Conservation (phyloP, 2,329 filamentous ascomycete species). For the Fusarium metavorans region DNA sequence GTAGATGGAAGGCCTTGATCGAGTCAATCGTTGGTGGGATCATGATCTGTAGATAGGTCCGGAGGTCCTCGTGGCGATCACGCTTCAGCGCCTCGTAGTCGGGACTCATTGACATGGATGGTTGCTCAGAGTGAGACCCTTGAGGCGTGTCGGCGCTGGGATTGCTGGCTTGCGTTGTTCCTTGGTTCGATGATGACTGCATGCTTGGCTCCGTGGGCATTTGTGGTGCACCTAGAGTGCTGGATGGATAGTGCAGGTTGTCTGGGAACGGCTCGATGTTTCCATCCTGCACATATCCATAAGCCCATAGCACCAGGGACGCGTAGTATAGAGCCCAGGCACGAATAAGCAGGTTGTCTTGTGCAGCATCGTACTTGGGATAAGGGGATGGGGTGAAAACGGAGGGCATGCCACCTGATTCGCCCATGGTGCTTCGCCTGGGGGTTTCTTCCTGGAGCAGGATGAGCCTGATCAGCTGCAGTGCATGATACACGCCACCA, state of each 20-base stretch:
- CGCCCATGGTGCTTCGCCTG: conserved; percentile 18
- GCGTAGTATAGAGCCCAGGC: conserved; percentile 46
- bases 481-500: conserved; percentile 44
- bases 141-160: conserved; percentile 29
- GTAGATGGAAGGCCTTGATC: conserved; percentile 44
- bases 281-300: conserved; percentile 45
- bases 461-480: conserved; percentile 43
- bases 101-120: conserved; percentile 26
- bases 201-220: conserved; percentile 34
- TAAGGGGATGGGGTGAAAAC: conserved; percentile 36
- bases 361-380: conserved; percentile 41
- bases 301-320: conserved; percentile 44
- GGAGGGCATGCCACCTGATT: conserved; percentile 19
- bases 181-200: conserved; percentile 31
- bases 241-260: conserved; percentile 40
- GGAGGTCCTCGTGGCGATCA: conserved; percentile 43
- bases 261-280: conserved; percentile 44
- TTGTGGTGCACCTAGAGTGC: conserved; percentile 16
- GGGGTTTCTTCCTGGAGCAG: conserved; percentile 40
- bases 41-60: conserved; percentile 45
- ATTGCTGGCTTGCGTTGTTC: conserved; percentile 8
- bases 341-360: conserved; percentile 40
- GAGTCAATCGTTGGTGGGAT: conserved; percentile 45
- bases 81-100: conserved; percentile 39
- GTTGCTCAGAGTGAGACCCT: conserved; percentile 31